Percentiles rank a stretch among this genome's conserved stretches.
Evolutionary conservation across 1,139 yeast species (phyloP).

Genomic region (Nadsonia starkeyi-henricii): DNA sequence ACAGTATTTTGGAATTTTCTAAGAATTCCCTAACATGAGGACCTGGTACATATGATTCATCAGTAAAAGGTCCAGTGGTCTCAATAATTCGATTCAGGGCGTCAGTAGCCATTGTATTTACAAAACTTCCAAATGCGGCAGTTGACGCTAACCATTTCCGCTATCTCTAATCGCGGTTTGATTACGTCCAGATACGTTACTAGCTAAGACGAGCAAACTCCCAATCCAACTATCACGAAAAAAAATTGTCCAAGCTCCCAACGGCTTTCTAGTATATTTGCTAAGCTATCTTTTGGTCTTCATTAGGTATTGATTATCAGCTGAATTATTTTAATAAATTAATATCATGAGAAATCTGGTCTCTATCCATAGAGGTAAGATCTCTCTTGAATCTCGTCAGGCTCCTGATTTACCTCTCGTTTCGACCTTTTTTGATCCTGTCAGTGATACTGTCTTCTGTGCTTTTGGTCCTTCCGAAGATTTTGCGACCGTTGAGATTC

Average conservation of each 20-base stretch:
- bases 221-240: background rate
- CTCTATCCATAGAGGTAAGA: constrained; percentile 17
- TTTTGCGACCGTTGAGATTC: constrained; percentile 42
- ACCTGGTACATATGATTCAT: constrained; percentile 26
- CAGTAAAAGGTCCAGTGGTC: constrained; percentile 26
- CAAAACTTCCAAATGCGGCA: too few relatives aligned
- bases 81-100: constrained; percentile 15
- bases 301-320: too few relatives aligned
- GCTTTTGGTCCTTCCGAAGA: constrained; percentile 46
- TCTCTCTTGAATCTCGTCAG: constrained; percentile 15
- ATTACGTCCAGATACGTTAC: too few relatives aligned
- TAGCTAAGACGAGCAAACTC: background rate
- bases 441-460: constrained; percentile 59
- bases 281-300: too few relatives aligned
- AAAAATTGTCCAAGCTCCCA: background rate
- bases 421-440: constrained; percentile 58
- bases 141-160: too few relatives aligned
- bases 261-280: too few relatives aligned
- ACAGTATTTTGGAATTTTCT: constrained; percentile 23
- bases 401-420: constrained; percentile 47
- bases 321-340: background rate
- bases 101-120: too few relatives aligned
- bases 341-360: constrained; percentile 18
- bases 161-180: too few relatives aligned
- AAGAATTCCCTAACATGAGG: constrained; percentile 18